phyloP scores from a whole-genome alignment of 2,329 filamentous ascomycete species.

The Aspergillus eucalypticola region DNA sequence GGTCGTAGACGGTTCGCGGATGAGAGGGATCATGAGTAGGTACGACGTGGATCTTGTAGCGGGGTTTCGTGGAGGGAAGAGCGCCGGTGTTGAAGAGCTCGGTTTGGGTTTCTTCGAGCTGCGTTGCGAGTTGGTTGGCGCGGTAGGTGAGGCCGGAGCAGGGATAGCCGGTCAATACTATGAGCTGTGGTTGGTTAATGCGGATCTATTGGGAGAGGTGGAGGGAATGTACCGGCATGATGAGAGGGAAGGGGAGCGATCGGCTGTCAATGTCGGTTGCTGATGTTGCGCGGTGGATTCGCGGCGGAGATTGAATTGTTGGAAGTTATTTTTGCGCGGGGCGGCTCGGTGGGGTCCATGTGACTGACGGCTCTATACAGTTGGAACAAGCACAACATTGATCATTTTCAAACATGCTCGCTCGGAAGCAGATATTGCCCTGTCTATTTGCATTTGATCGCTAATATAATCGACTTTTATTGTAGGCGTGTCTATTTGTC shows the following conservation, averaged over 20 bases:
- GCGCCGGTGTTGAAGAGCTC: conserved; percentile 38
- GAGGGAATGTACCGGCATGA: conserved; percentile 29
- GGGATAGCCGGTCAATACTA: conserved; percentile 64
- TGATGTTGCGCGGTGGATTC: conserved; percentile 7
- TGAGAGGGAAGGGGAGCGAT: conserved; percentile 13
- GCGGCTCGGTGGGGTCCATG: conserved; percentile 10
- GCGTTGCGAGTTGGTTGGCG: conserved; percentile 56
- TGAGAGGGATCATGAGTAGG: conserved; percentile 43
- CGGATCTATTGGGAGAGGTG: not conserved
- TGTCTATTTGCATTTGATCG: no score
- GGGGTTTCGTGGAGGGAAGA: conserved; percentile 45
- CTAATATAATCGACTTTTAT: no score
- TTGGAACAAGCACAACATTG: no score
- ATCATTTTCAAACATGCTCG: no score
- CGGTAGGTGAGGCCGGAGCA: conserved; percentile 65
- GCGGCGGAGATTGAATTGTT: not conserved
- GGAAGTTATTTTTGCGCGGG: conserved; percentile 12
- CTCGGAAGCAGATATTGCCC: no score
- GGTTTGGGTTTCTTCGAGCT: conserved; percentile 53
- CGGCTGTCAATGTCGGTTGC: conserved; percentile 18
- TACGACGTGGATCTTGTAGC: conserved; percentile 45
- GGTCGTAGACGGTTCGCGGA: conserved; percentile 56
- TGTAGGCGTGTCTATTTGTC: no score
- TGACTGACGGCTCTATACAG: not conserved
- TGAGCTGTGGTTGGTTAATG: conserved; percentile 48